These are phyloP conservation scores for Mucor racemosus DNA, from an alignment of 371 early-diverging fungal genomes.

Conservation along the genomic window DNA sequence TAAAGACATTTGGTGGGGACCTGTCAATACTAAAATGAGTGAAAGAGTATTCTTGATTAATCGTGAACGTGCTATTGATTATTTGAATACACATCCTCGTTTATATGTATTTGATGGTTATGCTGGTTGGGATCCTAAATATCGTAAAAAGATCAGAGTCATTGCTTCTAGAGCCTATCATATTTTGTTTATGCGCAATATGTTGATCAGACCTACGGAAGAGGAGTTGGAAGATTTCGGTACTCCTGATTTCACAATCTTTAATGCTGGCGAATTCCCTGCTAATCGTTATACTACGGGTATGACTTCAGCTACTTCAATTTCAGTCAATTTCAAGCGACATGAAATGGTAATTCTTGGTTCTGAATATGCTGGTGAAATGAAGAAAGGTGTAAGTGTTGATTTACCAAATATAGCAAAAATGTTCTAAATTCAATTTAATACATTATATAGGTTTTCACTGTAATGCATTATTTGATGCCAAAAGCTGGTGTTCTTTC, in stretches of 20 bases:
- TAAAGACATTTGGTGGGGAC: conserved; percentile 98
- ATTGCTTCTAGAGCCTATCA: conserved; percentile 97
- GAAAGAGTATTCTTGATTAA: conserved; percentile 92
- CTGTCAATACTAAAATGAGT: conserved; percentile 91
- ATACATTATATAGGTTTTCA: conserved; percentile 66
- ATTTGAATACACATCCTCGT: conserved; percentile 91
- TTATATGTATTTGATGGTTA: conserved; percentile 96
- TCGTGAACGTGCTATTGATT: conserved; percentile 95
- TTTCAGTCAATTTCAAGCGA: conserved; percentile 88
- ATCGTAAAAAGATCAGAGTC: conserved; percentile 94
- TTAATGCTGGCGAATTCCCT: conserved; percentile 96
- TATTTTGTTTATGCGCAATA: conserved; percentile 96
- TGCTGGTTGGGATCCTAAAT: conserved; percentile 95
- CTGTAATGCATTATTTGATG: conserved; percentile 99
- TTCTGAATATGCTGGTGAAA: conserved; percentile 98
- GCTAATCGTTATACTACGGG: conserved; percentile 96
- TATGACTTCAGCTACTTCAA: conserved; percentile 94
- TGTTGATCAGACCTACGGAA: conserved; percentile 94
- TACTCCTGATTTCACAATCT: conserved; percentile 95
- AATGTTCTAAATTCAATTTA: background rate
- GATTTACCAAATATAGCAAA: background rate
- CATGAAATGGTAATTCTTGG: conserved; percentile 91
- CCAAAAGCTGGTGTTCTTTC: conserved; percentile 96
- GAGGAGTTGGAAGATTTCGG: conserved; percentile 90
- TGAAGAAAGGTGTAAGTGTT: conserved; percentile 92